Percentiles rank a stretch among this genome's conserved stretches.
phyloP scores from a whole-genome alignment of 208 protist genomes.

The Crithidia expoeki region DNA sequence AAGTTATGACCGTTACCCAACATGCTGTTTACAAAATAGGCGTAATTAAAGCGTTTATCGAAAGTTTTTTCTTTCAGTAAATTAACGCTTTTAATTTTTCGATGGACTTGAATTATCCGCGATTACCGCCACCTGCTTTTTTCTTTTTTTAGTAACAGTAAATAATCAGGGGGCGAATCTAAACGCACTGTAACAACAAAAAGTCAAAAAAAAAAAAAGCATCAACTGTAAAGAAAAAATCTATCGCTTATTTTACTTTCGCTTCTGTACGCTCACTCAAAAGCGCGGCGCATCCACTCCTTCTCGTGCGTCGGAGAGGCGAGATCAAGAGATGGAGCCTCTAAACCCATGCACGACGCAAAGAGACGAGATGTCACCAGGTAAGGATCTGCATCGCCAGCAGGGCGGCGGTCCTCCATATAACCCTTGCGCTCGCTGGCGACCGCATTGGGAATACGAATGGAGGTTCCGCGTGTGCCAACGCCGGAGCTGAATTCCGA shows the following conservation, averaged over 20 bases:
- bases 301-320: constrained; percentile 56
- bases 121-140: neutral
- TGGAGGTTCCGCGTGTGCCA: constrained; percentile 92
- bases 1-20: neutral
- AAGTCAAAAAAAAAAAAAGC: neutral
- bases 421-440: constrained; percentile 93
- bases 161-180: constrained; percentile 11
- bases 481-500: constrained; percentile 80
- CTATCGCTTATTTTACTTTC: neutral
- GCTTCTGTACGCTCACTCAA: constrained; percentile 35
- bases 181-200: constrained; percentile 1
- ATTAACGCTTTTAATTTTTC: neutral
- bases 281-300: constrained; percentile 74
- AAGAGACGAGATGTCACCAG: constrained; percentile 94
- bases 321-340: constrained; percentile 61
- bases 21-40: constrained; percentile 8
- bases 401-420: constrained; percentile 97
- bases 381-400: constrained; percentile 97
- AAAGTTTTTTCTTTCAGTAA: constrained; percentile 3
- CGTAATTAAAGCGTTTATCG: neutral
- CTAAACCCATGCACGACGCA: constrained; percentile 68
- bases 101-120: neutral
- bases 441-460: constrained; percentile 95
- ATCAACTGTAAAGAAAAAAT: constrained; percentile 10
- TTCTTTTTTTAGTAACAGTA: neutral